Conservation (phyloP, 768 basidiomycete species). For the Leucocoprinus leucothites region DNA sequence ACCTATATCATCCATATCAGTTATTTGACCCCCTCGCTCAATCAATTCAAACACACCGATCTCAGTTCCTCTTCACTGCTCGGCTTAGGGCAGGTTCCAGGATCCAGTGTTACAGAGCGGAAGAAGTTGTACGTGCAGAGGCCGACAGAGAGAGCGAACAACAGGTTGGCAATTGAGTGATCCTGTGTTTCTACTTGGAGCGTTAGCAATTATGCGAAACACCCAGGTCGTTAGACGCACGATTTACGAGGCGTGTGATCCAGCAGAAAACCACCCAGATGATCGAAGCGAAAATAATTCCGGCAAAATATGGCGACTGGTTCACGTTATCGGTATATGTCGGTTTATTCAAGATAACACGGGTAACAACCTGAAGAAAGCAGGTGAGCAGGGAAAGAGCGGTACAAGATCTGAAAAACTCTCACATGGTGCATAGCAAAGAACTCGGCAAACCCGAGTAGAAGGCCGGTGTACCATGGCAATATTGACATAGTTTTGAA, state of each 20-base stretch:
- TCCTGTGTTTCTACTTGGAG: slow-evolving; percentile 64
- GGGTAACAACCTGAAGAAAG: slow-evolving; percentile 64
- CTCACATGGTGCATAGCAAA: slow-evolving; percentile 92
- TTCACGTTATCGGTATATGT: slow-evolving; percentile 82
- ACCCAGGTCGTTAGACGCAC: slow-evolving; percentile 39
- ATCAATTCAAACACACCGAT: slow-evolving; percentile 50
- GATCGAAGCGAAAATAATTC: slow-evolving; percentile 83
- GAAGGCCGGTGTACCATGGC: slow-evolving; percentile 86
- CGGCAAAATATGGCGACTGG: slow-evolving; percentile 89
- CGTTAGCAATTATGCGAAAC: neutral
- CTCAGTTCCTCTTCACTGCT: slow-evolving; percentile 83
- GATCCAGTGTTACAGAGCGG: slow-evolving; percentile 83
- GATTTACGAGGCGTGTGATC: slow-evolving; percentile 71
- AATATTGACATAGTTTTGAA: slow-evolving; percentile 80
- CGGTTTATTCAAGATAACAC: slow-evolving; percentile 78
- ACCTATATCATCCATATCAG: slow-evolving; percentile 43
- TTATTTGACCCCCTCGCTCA: neutral
- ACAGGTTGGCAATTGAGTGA: slow-evolving; percentile 71
- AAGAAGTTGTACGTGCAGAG: slow-evolving; percentile 89
- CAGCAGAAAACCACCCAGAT: slow-evolving; percentile 86
- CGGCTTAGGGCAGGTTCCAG: slow-evolving; percentile 83
- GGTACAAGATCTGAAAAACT: slow-evolving; percentile 11
- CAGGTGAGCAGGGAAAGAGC: slow-evolving; percentile 11
- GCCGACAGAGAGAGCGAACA: slow-evolving; percentile 66
- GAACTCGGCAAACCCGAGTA: slow-evolving; percentile 82